Percentiles rank a stretch among this genome's conserved stretches.
Evolutionary conservation across 78 protist species (phyloP).

Genomic region (Dictyostelium firmibasis): DNA sequence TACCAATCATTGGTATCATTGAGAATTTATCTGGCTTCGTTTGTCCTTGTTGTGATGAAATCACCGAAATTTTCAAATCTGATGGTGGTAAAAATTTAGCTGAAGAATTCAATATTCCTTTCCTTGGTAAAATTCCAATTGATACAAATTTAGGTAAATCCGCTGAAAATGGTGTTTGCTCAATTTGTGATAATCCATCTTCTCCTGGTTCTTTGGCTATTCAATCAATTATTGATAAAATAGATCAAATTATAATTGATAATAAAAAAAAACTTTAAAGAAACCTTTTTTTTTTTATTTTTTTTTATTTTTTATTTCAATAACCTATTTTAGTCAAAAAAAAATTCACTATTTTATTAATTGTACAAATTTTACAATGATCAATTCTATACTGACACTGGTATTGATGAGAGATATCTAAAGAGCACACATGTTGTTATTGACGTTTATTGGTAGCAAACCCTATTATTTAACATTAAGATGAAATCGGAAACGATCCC

Average conservation of each 20-base stretch:
- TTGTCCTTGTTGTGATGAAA: constrained; percentile 86
- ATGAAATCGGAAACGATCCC: too few species aligned
- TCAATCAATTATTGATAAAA: background rate
- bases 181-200: constrained; percentile 24
- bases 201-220: constrained; percentile 31
- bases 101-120: constrained; percentile 40
- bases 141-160: constrained; percentile 77
- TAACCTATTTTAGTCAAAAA: too few species aligned
- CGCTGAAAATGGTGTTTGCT: constrained; percentile 43
- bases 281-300: background rate
- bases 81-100: constrained; percentile 81
- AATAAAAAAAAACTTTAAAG: background rate
- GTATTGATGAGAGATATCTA: too few species aligned
- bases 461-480: too few species aligned
- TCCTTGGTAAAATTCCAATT: constrained; percentile 81
- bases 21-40: constrained; percentile 73
- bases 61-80: constrained; percentile 61
- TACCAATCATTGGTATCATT: constrained; percentile 67
- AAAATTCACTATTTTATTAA: too few species aligned
- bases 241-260: background rate
- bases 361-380: too few species aligned
- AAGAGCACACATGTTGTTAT: too few species aligned
- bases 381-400: too few species aligned
- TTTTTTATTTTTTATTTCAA: too few species aligned
- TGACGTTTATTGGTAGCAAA: too few species aligned